Conservation (phyloP, 306 rosid genomes). For the Sindora glabra region DNA sequence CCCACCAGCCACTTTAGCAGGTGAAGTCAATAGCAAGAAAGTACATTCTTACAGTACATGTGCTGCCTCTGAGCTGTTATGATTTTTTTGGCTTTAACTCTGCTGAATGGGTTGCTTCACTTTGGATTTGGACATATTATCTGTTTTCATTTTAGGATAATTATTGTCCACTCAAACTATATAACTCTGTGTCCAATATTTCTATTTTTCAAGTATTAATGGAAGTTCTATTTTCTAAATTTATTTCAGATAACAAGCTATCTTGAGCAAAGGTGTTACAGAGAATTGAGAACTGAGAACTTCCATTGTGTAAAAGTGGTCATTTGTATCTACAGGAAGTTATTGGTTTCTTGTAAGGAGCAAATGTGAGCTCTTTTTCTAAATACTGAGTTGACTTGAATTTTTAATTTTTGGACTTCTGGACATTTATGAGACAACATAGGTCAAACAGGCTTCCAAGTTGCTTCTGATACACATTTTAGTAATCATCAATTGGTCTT, state of each 20-base stretch:
- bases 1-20: not conserved
- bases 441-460: not conserved
- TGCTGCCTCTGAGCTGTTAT: not conserved
- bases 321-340: slow-evolving; percentile 67
- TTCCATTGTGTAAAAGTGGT: slow-evolving; percentile 67
- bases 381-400: slow-evolving; percentile 2
- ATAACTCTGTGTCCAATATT: not conserved
- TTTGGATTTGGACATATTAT: not conserved
- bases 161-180: not conserved
- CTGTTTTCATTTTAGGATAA: not conserved
- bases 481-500: not conserved
- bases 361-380: slow-evolving; percentile 60
- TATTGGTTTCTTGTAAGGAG: slow-evolving; percentile 67
- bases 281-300: slow-evolving; percentile 72
- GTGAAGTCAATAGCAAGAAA: not conserved
- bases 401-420: not conserved
- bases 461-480: not conserved
- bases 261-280: slow-evolving; percentile 81
- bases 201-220: not conserved
- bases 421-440: not conserved
- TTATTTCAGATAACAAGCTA: slow-evolving; percentile 61
- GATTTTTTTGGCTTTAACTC: not conserved
- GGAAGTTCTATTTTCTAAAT: not conserved
- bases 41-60: not conserved
- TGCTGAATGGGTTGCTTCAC: not conserved